Evolutionary conservation across 2,329 filamentous ascomycete genomes (phyloP).

Genomic region (Claviceps paspali): DNA sequence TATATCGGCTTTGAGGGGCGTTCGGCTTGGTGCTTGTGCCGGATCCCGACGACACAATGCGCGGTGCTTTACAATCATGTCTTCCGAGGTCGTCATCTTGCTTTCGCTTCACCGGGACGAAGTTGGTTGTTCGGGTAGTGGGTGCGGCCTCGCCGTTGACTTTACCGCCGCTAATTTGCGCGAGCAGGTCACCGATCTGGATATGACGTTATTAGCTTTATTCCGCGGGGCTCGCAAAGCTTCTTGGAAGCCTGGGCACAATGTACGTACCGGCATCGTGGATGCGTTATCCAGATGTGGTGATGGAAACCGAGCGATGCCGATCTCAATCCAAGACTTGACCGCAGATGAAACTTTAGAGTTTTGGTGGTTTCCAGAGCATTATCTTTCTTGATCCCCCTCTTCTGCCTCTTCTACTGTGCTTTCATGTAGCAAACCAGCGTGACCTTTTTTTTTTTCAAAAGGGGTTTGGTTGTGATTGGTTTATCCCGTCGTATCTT

Average conservation of each 20-base stretch:
- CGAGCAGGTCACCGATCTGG: conserved; percentile 24
- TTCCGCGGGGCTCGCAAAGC: not conserved
- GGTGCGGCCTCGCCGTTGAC: conserved; percentile 21
- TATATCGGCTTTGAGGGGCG: conserved; percentile 1
- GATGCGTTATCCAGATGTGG: not conserved
- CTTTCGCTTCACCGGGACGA: conserved; percentile 36
- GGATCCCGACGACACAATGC: conserved; percentile 7
- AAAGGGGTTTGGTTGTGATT: too few relatives aligned
- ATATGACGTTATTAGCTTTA: not conserved
- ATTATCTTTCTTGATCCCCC: too few relatives aligned
- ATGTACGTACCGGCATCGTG: conserved; percentile 18
- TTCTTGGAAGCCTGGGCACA: not conserved
- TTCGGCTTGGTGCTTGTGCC: not conserved
- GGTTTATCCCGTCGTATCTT: not conserved
- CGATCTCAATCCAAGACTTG: not conserved
- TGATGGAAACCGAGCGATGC: not conserved
- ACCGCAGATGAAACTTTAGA: not conserved
- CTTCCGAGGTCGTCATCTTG: conserved; percentile 33
- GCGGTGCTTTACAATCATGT: conserved; percentile 27
- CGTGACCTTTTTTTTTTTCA: too few relatives aligned
- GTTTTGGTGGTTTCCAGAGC: not conserved
- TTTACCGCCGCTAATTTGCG: conserved; percentile 44
- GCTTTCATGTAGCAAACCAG: conserved; percentile 1
- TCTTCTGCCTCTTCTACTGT: too few relatives aligned
- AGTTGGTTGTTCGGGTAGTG: conserved; percentile 12